A percentile compares a stretch with the other conserved stretches of the same genome.
These are phyloP conservation scores for Graphilbum sp. DNA, from an alignment of 2,329 filamentous ascomycete species.

Conservation along the genomic window DNA sequence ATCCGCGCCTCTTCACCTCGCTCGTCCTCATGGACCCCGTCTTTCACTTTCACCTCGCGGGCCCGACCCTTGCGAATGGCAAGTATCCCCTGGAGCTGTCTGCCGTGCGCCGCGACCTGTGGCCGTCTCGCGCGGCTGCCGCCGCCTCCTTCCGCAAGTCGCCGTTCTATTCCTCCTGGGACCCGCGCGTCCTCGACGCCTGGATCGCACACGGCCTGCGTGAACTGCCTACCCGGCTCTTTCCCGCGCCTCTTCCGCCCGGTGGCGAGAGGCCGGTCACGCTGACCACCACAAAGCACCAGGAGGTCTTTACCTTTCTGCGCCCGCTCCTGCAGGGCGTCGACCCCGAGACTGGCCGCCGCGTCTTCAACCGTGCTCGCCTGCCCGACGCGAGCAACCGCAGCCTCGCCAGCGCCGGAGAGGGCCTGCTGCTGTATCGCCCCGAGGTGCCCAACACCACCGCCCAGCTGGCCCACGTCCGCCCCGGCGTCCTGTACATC, in stretches of 20 bases:
- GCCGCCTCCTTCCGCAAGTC: slow-evolving; percentile 47
- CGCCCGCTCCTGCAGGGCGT: slow-evolving; percentile 38
- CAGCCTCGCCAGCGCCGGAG: slow-evolving; percentile 15
- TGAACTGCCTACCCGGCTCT: slow-evolving; percentile 47
- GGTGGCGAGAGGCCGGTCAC: slow-evolving; percentile 32
- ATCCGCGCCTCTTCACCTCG: slow-evolving; percentile 64
- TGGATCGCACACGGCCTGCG: slow-evolving; percentile 64
- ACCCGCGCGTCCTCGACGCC: slow-evolving; percentile 57
- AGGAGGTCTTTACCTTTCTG: slow-evolving; percentile 70
- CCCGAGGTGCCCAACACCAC: slow-evolving; percentile 44
- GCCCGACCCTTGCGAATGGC: slow-evolving; percentile 15
- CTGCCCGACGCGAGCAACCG: slow-evolving; percentile 29
- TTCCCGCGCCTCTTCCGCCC: slow-evolving; percentile 20
- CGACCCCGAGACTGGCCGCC: slow-evolving; percentile 17
- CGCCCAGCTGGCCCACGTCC: slow-evolving; percentile 38
- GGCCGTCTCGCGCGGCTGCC: slow-evolving; percentile 62
- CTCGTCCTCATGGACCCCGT: slow-evolving; percentile 76
- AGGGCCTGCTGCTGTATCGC: slow-evolving; percentile 47
- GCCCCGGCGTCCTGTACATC: slow-evolving; percentile 52
- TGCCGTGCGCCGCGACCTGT: slow-evolving; percentile 57
- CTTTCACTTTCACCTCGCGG: slow-evolving; percentile 44
- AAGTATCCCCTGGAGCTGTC: slow-evolving; percentile 41
- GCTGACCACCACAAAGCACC: slow-evolving; percentile 67
- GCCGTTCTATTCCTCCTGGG: slow-evolving; percentile 71
- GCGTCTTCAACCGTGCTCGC: slow-evolving; percentile 22